These are phyloP conservation scores for Hyphodiscus sp. DNA, from an alignment of 2,329 filamentous ascomycete species.

Conservation along the genomic window DNA sequence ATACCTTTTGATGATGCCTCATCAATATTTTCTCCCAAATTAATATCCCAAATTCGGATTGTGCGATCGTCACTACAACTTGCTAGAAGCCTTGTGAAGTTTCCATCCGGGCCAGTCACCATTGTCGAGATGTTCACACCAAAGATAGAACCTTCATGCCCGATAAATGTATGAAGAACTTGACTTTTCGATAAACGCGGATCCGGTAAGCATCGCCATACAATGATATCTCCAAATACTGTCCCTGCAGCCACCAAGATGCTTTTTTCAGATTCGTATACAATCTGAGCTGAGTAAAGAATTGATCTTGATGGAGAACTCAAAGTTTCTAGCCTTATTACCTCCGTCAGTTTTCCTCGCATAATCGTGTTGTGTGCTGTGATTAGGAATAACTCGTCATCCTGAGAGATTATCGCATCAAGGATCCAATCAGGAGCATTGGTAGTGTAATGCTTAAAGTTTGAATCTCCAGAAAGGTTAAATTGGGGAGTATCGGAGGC, in stretches of 20 bases:
- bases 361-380: conserved; percentile 85
- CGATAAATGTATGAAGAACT: conserved; percentile 49
- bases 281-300: conserved; percentile 75
- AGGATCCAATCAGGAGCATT: conserved; percentile 71
- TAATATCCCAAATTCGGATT: conserved; percentile 78
- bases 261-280: conserved; percentile 49
- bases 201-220: conserved; percentile 65
- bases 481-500: background rate
- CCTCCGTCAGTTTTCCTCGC: conserved; percentile 34
- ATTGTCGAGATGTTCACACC: conserved; percentile 71
- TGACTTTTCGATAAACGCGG: conserved; percentile 28
- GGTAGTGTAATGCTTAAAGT: conserved; percentile 31
- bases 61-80: conserved; percentile 96
- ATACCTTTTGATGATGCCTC: background rate
- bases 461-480: conserved; percentile 3
- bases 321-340: conserved; percentile 40
- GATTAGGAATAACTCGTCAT: conserved; percentile 50
- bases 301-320: conserved; percentile 70
- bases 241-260: conserved; percentile 82
- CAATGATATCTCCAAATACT: conserved; percentile 86
- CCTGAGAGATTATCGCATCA: conserved; percentile 50
- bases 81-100: conserved; percentile 58
- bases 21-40: background rate
- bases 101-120: conserved; percentile 35
- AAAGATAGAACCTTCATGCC: conserved; percentile 91